Conservation (phyloP, 1,284 basidiomycete genomes). For the Boletellus deceptivus region DNA sequence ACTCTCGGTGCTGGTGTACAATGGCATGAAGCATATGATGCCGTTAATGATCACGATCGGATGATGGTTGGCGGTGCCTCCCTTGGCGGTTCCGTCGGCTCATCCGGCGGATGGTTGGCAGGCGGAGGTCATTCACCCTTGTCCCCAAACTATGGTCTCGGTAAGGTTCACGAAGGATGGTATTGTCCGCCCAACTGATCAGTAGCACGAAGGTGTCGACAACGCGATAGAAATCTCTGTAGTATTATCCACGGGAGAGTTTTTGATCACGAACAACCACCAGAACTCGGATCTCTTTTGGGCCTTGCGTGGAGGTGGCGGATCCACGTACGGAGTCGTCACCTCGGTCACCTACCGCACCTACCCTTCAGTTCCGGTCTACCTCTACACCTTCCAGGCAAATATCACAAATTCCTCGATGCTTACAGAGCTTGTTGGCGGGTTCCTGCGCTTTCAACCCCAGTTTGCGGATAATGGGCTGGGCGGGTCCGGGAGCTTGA, state of each 20-base stretch:
- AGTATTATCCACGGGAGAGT: no score
- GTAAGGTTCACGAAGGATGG: slow-evolving; percentile 19
- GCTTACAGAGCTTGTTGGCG: slow-evolving; percentile 16
- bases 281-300: no score
- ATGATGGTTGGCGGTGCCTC: slow-evolving; percentile 36
- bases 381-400: no score
- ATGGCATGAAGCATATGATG: slow-evolving; percentile 44
- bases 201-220: no score
- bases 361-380: no score
- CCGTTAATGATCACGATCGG: slow-evolving; percentile 34
- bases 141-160: slow-evolving; percentile 42
- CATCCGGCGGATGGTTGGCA: slow-evolving; percentile 41
- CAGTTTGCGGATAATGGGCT: slow-evolving; percentile 33
- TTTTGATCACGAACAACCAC: no score
- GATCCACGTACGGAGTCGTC: no score
- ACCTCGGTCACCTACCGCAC: no score
- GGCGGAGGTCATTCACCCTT: slow-evolving; percentile 45
- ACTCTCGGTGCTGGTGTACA: slow-evolving; percentile 47
- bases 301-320: no score
- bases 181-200: not conserved
- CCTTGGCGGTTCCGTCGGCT: slow-evolving; percentile 37
- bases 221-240: no score
- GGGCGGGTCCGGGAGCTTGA: slow-evolving; percentile 13
- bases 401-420: slow-evolving; percentile 9
- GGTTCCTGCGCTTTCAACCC: slow-evolving; percentile 32